Base-by-base conservation (phyloP, 2,329 filamentous ascomycete species). In the Pestalotiopsis sp. region DNA sequence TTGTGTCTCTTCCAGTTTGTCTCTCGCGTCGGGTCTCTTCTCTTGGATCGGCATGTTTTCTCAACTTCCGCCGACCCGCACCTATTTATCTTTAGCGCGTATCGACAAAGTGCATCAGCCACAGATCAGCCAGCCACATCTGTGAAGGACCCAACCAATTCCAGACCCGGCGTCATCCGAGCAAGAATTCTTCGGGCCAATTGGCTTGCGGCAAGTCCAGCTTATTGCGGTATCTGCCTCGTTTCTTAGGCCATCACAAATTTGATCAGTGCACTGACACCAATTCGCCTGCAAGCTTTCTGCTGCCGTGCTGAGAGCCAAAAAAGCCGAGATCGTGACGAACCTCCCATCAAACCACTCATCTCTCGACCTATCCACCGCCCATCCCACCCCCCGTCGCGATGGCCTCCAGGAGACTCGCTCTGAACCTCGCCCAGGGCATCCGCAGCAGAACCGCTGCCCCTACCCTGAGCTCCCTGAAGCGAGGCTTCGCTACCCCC, bases 341-440 rank as follows among this genome's bases (percentile, higher is more conserved):
- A 72, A 74, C 64, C 65, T 70, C 68, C 39, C 77, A 84, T 85
- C 84, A 87, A 87, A 87, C 84, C 83, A 84, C 86, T 86, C 86
- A 87, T 81, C 80, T 79, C 79, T 73, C 77, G 79, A 76, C 71
- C 79, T 80, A 82, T 83, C 82, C 81, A 66, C 80, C 82, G 81
- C 80, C 81, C 83, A 70, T 70, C 45, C 41, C 68, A 68, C 63
- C 31, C 31, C 31, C 31, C 76, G 69, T 74, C 77, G 71, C 76
- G 79, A 98, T 98, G 95, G 95, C 95, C 87, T 97, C 95, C 85
- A 91, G 95, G 90, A 93, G 94, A 91, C 91, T 98, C 87, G 95
- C 95, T 88, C 90, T 97, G 85, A 97, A 95, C 88, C 90, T 98
- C 80, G 90, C 94, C 84, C 91, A 93, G 86, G 92, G 93, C 85